Evolutionary conservation across 148 eudicot species (phyloP), one percentile per base, ranked within the genome.

Genomic region (Chenopodium quinoa): DNA sequence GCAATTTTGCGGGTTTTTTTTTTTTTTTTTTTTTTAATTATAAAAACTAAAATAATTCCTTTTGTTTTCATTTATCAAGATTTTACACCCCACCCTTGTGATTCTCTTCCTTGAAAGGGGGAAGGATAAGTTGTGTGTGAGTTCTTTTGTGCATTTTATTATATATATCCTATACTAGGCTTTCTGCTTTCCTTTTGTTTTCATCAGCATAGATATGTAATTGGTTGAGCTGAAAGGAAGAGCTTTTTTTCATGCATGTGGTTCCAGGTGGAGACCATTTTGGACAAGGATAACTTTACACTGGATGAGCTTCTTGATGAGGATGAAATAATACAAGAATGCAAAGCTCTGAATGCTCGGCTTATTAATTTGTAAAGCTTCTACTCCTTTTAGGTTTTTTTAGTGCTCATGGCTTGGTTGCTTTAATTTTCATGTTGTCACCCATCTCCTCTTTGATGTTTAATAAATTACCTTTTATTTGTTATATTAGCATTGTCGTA

Each of bases 251-350:
- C 54, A 11, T 31, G 44, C 37, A 31, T 81, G 79, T 74, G 63
- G 19, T 85, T 85, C 75, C 87, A 95, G 98, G 94, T 95, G 90
- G 98, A 93, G 88, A 87, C 98, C 27, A 91, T 95, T 71, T 70
- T 95, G 87, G 98, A 91, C 82, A 95, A 93, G 88, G 97, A 91
- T 68, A 89, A 90, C 76, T 92, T 88, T 81, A 89, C 96, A 46
- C 80, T 95, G 83, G 98, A 93, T 80, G 98, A 95, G 87, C 93
- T 95, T 78, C 90, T 95, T 81, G 98, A 95, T n/a, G 98, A 95
- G 84, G 98, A 93, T 88, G 97, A 95, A 82, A 89, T 95, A 67
- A 95, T 95, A 63, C 98, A 95, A 83, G 98, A 95, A 88, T 95
- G 98, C 92, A 95, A 93, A 87, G 93, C 96, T 80, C 91, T 95